Evolutionary conservation across 2,329 filamentous ascomycete genomes (phyloP), one percentile per base, ranked within the genome.

Genomic region (Purpureocillium takamizusanense): DNA sequence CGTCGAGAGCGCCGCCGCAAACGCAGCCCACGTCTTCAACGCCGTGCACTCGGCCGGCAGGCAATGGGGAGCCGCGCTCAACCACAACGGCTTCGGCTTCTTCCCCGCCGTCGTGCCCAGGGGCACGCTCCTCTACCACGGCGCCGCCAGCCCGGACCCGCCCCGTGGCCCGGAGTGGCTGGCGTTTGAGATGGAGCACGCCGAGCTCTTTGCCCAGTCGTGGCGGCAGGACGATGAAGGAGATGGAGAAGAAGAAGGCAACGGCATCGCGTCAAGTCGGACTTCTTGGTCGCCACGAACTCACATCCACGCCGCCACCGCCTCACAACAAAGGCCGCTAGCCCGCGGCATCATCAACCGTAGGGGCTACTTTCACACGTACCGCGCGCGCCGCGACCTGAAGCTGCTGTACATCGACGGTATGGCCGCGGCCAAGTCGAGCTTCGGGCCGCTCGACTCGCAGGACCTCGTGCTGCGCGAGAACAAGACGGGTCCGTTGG

Each of bases 161-260:
- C 68, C 83, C 0, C 55, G 59, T 3, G 70, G 67, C 0, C 71
- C 68, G 3, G 78, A 87, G 49, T 87, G 83, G 82, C 64, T 88
- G 1, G 83, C 84, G 0, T 88, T 87, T 51, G 83, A 88, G 54
- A 70, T 81, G 4, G 83, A 88, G 49, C 84, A 88, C 56, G 79
- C 83, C 1, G 66, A 82, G 46, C 53, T 66, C 3, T 87, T 88
- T 58, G 78, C 81, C 7, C 21, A 7, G 28, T 38, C 33, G 8
- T 3, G 4, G 15, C 13, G 32, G 31, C 15, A 27, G 7, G 14
- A 4, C 15, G 28, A 15, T 11, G 11, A 31, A 25, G 21, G 21
- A 25, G 21, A 10, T 6, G 21, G 21, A 25, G 21, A 17, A 5
- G 15, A 40, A 45, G 21, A 39, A 37, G 15, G 36, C 30, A 4